A percentile compares a stretch with the other conserved stretches of the same genome.
Evolutionary conservation across 2,329 filamentous ascomycete species (phyloP).

Genomic region (Alternaria panax): DNA sequence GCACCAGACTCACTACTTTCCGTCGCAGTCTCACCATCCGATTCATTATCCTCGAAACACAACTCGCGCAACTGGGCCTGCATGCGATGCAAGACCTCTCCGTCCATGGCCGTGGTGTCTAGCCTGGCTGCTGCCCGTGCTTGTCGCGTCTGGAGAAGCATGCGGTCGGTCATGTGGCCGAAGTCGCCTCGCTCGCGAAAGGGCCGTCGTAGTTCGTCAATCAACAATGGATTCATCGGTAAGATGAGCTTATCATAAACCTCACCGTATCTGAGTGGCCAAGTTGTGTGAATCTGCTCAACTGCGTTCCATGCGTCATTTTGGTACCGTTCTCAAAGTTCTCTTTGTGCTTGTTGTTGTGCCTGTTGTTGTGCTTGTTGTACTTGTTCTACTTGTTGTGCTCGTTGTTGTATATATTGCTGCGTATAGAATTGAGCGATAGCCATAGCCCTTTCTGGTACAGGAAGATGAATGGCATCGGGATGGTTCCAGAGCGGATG

Average conservation of each 20-base stretch:
- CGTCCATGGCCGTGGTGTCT: neutral
- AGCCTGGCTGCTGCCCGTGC: neutral
- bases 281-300: neutral
- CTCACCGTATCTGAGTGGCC: neutral
- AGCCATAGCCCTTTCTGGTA: neutral
- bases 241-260: slow-evolving; percentile 4
- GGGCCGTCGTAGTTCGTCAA: neutral
- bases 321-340: neutral
- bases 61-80: neutral
- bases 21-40: too few relatives aligned
- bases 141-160: neutral
- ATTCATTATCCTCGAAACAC: neutral
- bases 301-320: neutral
- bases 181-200: neutral
- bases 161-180: neutral
- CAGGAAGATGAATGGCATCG: neutral
- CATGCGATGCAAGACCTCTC: neutral
- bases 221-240: accelerated
- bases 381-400: too few relatives aligned
- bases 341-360: neutral
- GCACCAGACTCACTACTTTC: too few relatives aligned
- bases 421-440: neutral
- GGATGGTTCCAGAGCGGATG: neutral
- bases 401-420: too few relatives aligned
- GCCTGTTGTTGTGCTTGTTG: too few relatives aligned